Conservation (phyloP, 441 rosid species). For the Adansonia madagascariensis region DNA sequence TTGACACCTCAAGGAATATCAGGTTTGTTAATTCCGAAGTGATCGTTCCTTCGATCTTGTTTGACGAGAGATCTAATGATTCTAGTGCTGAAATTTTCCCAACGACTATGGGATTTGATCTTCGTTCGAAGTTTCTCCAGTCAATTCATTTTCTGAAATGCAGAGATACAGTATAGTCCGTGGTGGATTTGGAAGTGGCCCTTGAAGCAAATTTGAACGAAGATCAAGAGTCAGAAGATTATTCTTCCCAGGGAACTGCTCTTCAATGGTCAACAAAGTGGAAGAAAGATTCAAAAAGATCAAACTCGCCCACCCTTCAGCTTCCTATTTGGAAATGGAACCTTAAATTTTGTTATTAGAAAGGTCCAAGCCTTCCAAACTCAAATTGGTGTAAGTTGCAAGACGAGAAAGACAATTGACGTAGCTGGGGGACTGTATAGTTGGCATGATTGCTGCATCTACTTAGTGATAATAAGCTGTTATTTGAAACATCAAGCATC, state of each 20-base stretch:
- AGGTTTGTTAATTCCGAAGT: neutral
- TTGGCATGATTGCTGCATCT: no score
- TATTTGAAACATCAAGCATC: no score
- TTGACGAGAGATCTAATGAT: neutral
- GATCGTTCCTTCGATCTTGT: neutral
- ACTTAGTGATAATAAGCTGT: no score
- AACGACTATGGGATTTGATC: neutral
- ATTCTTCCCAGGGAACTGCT: slow-evolving; percentile 16
- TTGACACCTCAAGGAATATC: neutral
- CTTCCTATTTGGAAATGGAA: no score
- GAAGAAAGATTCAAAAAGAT: slow-evolving; percentile 7
- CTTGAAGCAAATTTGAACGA: slow-evolving; percentile 25
- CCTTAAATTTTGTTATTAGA: no score
- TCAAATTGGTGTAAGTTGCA: neutral
- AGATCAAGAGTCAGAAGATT: slow-evolving; percentile 23
- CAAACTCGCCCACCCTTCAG: neutral
- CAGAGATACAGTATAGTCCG: neutral
- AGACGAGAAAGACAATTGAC: no score
- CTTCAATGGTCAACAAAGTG: slow-evolving; percentile 24
- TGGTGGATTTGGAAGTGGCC: slow-evolving; percentile 26
- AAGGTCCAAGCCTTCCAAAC: slow-evolving; percentile 16
- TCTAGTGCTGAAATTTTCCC: neutral
- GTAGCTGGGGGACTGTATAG: no score
- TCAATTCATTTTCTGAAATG: neutral
- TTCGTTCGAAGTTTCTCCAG: no score